Evolutionary conservation across 257 asterid genomes (phyloP), one percentile per base, ranked within the genome.

Genomic region (Mitragyna speciosa): DNA sequence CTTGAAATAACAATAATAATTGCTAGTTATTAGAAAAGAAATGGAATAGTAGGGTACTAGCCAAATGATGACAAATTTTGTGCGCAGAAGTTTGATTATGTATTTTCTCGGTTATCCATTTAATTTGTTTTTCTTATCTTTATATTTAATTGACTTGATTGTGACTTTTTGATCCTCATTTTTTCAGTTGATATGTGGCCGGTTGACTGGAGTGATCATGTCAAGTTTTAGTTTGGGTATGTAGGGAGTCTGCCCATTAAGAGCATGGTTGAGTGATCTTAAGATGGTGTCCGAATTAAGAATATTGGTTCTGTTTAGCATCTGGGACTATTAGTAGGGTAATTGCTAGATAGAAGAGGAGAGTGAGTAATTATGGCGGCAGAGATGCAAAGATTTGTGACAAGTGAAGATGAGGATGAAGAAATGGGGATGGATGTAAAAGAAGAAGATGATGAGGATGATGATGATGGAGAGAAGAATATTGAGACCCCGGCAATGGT

Each of bases 401-500:
- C 87, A 14, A 90, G 93, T 77, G 99, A 93, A 83, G 98, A 95
- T 76, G 97, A 94, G 72, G 98, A 93, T 78, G 99, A 92, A 54
- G 98, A 95, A 72, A 91, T 92, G 96, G 98, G 93, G 75, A 90
- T 92, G 94, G 98, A 92, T 85, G 94, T 95, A 85, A 95, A 95
- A 86, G 98, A 90, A 81, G 97, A 90, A 87, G 96, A 88, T 79
- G 97, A 92, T 39, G 98, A 86, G 51, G 98, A 91, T 9, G 98
- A 88, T 7, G 93, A 89, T 6, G 94, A 87, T 41, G 93, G 90
- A 84, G 97, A 87, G 87, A 91, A 82, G 88, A 89, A 86, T 83
- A 70, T 86, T 83, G 88, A 75, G 66, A 84, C 85, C 56, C 78
- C 87, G 78, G 48, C 84, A 39, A 80, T 81, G 74, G 89, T 78